phyloP scores from a whole-genome alignment of 805 yeast genomes.

The Candida railenensis region DNA sequence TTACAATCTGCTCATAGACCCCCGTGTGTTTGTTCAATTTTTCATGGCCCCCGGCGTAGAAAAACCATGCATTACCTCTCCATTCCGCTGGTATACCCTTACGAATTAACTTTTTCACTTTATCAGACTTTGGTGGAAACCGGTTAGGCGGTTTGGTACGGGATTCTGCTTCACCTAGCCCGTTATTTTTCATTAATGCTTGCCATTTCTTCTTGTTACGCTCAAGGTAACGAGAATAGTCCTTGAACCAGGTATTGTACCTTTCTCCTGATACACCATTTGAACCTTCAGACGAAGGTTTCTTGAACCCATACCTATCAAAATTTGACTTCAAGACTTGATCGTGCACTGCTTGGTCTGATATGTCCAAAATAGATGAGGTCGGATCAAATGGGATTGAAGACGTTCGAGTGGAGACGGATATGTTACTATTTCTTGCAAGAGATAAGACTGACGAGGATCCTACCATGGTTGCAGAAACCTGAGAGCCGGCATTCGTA shows the following conservation, averaged over 20 bases:
- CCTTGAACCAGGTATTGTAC: constrained; percentile 75
- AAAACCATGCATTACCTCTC: constrained; percentile 98
- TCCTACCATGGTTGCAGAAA: background rate
- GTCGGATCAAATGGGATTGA: background rate
- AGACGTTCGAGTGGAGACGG: constrained; percentile 1
- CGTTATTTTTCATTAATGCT: constrained; percentile 61
- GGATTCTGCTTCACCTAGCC: constrained; percentile 44
- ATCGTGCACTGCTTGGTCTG: background rate
- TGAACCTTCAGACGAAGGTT: constrained; percentile 44
- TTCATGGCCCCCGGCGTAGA: constrained; percentile 84
- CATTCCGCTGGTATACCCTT: constrained; percentile 96
- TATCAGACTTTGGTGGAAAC: constrained; percentile 78
- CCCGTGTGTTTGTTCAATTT: constrained; percentile 67
- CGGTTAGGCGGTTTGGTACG: constrained; percentile 46
- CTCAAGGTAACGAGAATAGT: constrained; percentile 60
- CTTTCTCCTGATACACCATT: constrained; percentile 45
- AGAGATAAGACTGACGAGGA: background rate
- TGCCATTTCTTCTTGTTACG: constrained; percentile 80
- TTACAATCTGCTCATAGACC: constrained; percentile 67
- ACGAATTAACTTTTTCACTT: constrained; percentile 75
- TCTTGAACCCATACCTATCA: constrained; percentile 89
- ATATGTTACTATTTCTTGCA: background rate
- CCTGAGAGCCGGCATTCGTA: background rate
- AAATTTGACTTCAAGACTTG: constrained; percentile 17
- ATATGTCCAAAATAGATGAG: background rate